Evolutionary conservation across 768 basidiomycete species (phyloP), one percentile per base, ranked within the genome.

Genomic region (Exidia glandulosa): DNA sequence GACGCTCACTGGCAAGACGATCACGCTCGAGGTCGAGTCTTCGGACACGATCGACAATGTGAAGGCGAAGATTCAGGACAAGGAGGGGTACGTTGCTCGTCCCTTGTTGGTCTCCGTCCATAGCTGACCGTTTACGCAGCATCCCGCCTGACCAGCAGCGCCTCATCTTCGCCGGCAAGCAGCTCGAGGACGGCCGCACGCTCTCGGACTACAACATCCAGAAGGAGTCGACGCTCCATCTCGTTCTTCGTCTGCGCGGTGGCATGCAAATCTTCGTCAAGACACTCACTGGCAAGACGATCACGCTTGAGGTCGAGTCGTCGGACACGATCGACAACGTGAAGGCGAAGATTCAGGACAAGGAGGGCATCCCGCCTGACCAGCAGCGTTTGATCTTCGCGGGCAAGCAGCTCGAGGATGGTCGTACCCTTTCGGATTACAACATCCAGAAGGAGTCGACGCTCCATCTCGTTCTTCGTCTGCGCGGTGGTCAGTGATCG

Each of bases 181-280:
- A 78, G 67, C 69, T 78, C 48, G 77, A 79, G 65, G 77, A 79
- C 63, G 77, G 77, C 37, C 74, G 78, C 63, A 79, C 78, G 29
- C 69, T 76, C 34, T 75, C 75, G 30, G 77, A 79, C 64, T 78
- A 76, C 73, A 75, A 75, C 70, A 75, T 75, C 58, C 74, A 73
- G 60, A 68, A 72, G 74, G 87, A 88, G 71, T 84, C 83, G 0
- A 87, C 86, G 0, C 82, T 87, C 34, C 86, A 87, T 19, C 9
- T 37, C 10, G 88, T 87, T 45, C 76, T 85, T 32, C 85, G 83
- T 74, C 77, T 86, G 7, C 85, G 85, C 59, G 84, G 85, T n/a
- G n/a, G n/a, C n/a, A n/a, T n/a, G n/a, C n/a, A 87, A 60, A 84
- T 84, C 58, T 85, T 84, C 57, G 81, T 86, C 63, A 86, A 86